Percentiles rank a stretch among this genome's conserved stretches.
phyloP scores from a whole-genome alignment of 352 stramenopile genomes.

The Phytophthora citricola region DNA sequence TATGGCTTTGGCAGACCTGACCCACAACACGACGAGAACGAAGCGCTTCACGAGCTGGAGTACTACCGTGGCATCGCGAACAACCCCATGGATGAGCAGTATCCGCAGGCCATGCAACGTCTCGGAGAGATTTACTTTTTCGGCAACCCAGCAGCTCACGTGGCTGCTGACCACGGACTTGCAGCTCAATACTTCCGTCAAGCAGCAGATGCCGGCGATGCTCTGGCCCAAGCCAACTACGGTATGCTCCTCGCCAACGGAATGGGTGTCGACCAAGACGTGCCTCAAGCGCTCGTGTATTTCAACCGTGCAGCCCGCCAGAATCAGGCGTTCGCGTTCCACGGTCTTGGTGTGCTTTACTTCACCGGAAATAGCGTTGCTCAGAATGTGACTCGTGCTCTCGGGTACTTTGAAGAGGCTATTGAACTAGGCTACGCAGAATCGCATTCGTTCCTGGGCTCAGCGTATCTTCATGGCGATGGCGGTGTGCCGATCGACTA shows the following conservation, averaged over 20 bases:
- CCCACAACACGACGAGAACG: slow-evolving; percentile 38
- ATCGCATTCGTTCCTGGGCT: slow-evolving; percentile 74
- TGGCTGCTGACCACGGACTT: slow-evolving; percentile 52
- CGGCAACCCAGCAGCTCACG: slow-evolving; percentile 62
- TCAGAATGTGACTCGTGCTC: slow-evolving; percentile 65
- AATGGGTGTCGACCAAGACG: slow-evolving; percentile 63
- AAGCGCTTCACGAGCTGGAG: slow-evolving; percentile 62
- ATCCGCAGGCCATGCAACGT: slow-evolving; percentile 59
- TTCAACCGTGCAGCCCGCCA: slow-evolving; percentile 62
- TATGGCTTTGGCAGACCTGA: slow-evolving; percentile 26
- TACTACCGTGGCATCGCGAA: slow-evolving; percentile 69
- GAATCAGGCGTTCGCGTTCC: slow-evolving; percentile 68
- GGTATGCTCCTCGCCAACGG: slow-evolving; percentile 77
- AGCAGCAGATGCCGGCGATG: slow-evolving; percentile 70
- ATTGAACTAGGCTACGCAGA: slow-evolving; percentile 65
- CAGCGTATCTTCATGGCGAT: slow-evolving; percentile 67
- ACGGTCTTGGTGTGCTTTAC: slow-evolving; percentile 72
- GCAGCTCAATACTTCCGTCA: slow-evolving; percentile 70
- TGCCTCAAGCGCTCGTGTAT: slow-evolving; percentile 64
- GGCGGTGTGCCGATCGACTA: slow-evolving; percentile 61
- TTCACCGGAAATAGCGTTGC: slow-evolving; percentile 56
- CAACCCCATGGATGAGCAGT: slow-evolving; percentile 70
- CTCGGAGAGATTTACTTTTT: slow-evolving; percentile 82
- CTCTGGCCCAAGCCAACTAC: slow-evolving; percentile 72
- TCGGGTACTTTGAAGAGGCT: slow-evolving; percentile 68